These are phyloP conservation scores for Entonaema liquescens DNA, from an alignment of 495 filamentous ascomycete species.

Conservation along the genomic window DNA sequence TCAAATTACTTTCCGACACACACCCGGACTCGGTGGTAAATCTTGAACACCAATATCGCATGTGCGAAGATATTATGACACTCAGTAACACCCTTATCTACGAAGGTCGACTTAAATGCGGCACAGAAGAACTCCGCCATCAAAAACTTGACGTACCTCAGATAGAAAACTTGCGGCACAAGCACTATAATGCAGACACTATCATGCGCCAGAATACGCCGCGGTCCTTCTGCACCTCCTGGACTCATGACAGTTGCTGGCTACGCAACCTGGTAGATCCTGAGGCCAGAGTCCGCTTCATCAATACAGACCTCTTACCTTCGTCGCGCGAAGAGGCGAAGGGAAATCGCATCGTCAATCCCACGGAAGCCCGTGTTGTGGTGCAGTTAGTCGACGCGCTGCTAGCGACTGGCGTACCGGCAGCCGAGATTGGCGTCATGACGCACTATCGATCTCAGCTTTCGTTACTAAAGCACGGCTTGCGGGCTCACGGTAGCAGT, in stretches of 20 bases:
- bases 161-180: slow-evolving; percentile 63
- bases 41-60: slow-evolving; percentile 95
- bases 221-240: slow-evolving; percentile 61
- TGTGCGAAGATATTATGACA: slow-evolving; percentile 96
- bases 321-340: slow-evolving; percentile 71
- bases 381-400: slow-evolving; percentile 81
- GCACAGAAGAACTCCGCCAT: slow-evolving; percentile 75
- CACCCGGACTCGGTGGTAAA: slow-evolving; percentile 88
- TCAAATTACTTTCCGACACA: slow-evolving; percentile 87
- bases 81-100: slow-evolving; percentile 95
- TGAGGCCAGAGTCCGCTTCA: slow-evolving; percentile 75
- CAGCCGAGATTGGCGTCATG: slow-evolving; percentile 89
- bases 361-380: slow-evolving; percentile 76
- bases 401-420: slow-evolving; percentile 74
- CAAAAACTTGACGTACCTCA: slow-evolving; percentile 65
- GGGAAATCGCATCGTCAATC: slow-evolving; percentile 87
- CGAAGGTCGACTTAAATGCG: slow-evolving; percentile 86
- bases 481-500: slow-evolving; percentile 50
- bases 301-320: slow-evolving; percentile 84
- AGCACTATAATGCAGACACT: slow-evolving; percentile 59
- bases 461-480: slow-evolving; percentile 55
- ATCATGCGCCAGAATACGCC: slow-evolving; percentile 47
- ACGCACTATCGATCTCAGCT: slow-evolving; percentile 98
- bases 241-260: slow-evolving; percentile 72
- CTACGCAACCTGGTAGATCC: slow-evolving; percentile 78